Base-by-base conservation (phyloP, 768 basidiomycete species). In the Amanita fuliginea region DNA sequence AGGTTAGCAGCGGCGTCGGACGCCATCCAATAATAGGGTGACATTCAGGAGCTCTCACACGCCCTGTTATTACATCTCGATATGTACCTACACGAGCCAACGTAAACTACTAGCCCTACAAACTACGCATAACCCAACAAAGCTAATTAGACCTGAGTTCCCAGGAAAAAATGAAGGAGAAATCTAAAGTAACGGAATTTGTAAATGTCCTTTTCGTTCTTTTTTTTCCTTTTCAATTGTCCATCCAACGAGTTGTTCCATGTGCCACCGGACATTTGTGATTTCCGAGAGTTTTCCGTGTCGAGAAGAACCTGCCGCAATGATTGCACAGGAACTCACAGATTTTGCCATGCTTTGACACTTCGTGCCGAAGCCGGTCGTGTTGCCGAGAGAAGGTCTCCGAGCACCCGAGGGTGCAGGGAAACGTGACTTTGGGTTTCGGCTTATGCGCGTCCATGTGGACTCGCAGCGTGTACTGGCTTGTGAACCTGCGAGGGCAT, bases 381-480 rank as follows among this genome's bases (percentile, higher is more conserved):
- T 79, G 77, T 51, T 76, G 76, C 44, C 77, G 63, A 28, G 76
- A 77, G 59, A 79, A 79, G 8, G 66, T 66, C 59, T 77, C 76
- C 5, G 66, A 62, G 56, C 77, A 79, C 11, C 77, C 77, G n/a
- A 72, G 64, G 5, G 74, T 74, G 57, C 77, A 77, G 14, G 70
- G 71, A 54, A 74, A 76, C 1, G 69, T 63, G 0, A 66, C 62
- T 26, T 71, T 69, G 5, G 71, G 73, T 54, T 76, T 76, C 14
- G 73, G 74, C 53, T 71, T 73, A 58, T 78, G 76, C 0, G 75
- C 72, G 48, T 73, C 72, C 71, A 75, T 70, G 55, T 78, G 76
- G 33, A 76, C 75, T 51, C 72, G 72, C 16, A 76, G 62, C 7
- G 76, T 77, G 57, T 77, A 76, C 53, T 76, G 71, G 51, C 71